Evolutionary conservation across 768 basidiomycete species (phyloP).

Genomic region (Rhodocollybia butyracea): DNA sequence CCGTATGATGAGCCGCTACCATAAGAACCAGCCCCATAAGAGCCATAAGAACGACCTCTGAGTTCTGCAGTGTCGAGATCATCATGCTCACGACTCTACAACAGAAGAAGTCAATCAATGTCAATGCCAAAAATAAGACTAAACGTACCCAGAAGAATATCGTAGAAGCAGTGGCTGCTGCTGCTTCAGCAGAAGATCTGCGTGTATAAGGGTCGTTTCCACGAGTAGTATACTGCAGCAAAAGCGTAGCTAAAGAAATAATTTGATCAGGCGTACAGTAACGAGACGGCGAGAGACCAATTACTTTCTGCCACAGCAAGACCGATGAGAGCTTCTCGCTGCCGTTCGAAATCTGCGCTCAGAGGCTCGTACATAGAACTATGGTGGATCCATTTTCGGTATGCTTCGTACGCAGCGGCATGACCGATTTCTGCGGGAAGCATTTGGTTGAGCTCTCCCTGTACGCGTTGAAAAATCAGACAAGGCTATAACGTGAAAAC

Average conservation of each 20-base stretch:
- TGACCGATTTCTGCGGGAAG: slow-evolving; percentile 64
- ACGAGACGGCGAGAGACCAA: slow-evolving; percentile 6
- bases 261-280: background rate
- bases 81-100: slow-evolving; percentile 29
- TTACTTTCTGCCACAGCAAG: slow-evolving; percentile 72
- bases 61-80: slow-evolving; percentile 37
- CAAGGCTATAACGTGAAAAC: background rate
- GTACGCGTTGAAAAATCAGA: slow-evolving; percentile 1
- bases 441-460: slow-evolving; percentile 53
- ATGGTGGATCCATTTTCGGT: slow-evolving; percentile 63
- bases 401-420: slow-evolving; percentile 77
- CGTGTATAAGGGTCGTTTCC: slow-evolving; percentile 43
- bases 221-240: slow-evolving; percentile 50
- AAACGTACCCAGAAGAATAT: slow-evolving; percentile 47
- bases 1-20: slow-evolving; percentile 22
- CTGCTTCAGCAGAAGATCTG: slow-evolving; percentile 55
- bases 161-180: slow-evolving; percentile 62
- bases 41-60: slow-evolving; percentile 16
- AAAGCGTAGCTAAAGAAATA: slow-evolving; percentile 42
- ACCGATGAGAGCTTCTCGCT: slow-evolving; percentile 64
- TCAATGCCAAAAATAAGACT: background rate
- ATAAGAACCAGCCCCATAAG: no score
- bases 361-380: slow-evolving; percentile 52
- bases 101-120: background rate
- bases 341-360: slow-evolving; percentile 53